Percentiles rank a stretch among this genome's conserved stretches.
Evolutionary conservation across 2,329 filamentous ascomycete genomes (phyloP).

Genomic region (Leptographium flavum): DNA sequence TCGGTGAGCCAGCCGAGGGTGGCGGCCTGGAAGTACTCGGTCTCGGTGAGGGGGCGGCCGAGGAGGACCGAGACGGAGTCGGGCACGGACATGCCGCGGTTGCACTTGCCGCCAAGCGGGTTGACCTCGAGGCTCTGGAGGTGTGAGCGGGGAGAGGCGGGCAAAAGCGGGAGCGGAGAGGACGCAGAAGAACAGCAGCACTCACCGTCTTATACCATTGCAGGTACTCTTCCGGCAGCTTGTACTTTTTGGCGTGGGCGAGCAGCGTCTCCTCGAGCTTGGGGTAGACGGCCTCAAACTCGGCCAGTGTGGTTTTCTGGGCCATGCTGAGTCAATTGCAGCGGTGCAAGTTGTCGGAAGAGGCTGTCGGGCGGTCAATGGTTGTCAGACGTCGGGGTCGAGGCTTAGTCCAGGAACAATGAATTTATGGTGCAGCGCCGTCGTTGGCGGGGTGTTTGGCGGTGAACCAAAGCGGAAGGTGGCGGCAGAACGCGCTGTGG

Average conservation of each 20-base stretch:
- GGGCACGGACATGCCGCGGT: slow-evolving; percentile 94
- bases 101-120: slow-evolving; percentile 89
- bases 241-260: slow-evolving; percentile 66
- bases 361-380: background rate
- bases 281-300: slow-evolving; percentile 86
- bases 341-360: background rate
- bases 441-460: too few relatives aligned
- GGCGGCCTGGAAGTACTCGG: slow-evolving; percentile 79
- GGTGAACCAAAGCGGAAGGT: too few relatives aligned
- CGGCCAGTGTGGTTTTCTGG: slow-evolving; percentile 61
- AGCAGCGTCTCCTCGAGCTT: slow-evolving; percentile 72
- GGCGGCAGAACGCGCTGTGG: too few relatives aligned
- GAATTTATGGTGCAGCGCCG: too few relatives aligned
- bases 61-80: slow-evolving; percentile 78
- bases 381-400: too few relatives aligned
- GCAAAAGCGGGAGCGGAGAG: background rate
- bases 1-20: slow-evolving; percentile 96
- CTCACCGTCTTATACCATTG: slow-evolving; percentile 76
- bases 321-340: slow-evolving; percentile 27
- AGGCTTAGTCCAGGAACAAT: too few relatives aligned
- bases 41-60: slow-evolving; percentile 51
- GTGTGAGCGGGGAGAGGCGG: slow-evolving; percentile 4
- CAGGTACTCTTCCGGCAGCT: slow-evolving; percentile 64
- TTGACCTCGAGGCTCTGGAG: slow-evolving; percentile 69
- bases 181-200: background rate